phyloP scores from a whole-genome alignment of 352 stramenopile genomes.

The Pythium phragmiticola region DNA sequence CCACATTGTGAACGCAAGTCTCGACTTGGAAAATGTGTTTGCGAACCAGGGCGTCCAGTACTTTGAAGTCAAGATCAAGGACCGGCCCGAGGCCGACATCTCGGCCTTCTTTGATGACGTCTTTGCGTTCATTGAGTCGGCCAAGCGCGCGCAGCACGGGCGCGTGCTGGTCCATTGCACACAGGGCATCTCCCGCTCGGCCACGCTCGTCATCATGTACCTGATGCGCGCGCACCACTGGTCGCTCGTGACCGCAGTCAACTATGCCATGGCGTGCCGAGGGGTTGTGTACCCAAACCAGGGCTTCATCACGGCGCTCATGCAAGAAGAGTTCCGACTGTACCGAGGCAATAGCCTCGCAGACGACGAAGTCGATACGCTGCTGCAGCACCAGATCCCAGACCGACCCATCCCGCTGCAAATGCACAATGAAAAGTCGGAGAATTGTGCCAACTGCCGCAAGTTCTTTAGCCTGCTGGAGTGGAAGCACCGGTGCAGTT shows the following conservation, averaged over 20 bases:
- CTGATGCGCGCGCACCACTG: constrained; percentile 82
- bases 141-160: constrained; percentile 72
- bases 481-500: constrained; percentile 84
- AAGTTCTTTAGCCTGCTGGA: constrained; percentile 81
- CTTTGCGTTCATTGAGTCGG: constrained; percentile 76
- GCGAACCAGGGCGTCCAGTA: constrained; percentile 67
- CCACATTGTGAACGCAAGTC: constrained; percentile 81
- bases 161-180: constrained; percentile 84
- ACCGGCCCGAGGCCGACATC: constrained; percentile 72
- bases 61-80: constrained; percentile 80
- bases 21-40: constrained; percentile 79
- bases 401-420: constrained; percentile 74
- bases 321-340: constrained; percentile 72
- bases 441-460: constrained; percentile 65
- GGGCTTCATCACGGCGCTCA: constrained; percentile 73
- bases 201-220: constrained; percentile 86
- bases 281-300: constrained; percentile 84
- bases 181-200: constrained; percentile 80
- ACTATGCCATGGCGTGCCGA: constrained; percentile 73
- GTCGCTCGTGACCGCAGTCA: constrained; percentile 81
- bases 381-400: constrained; percentile 71
- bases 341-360: constrained; percentile 80
- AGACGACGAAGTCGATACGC: constrained; percentile 63
- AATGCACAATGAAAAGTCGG: constrained; percentile 55
- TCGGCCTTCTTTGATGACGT: constrained; percentile 62